Evolutionary conservation across 164 flowering plant genomes (phyloP), one percentile per base, ranked within the genome.

Genomic region (Protea cynaroides): DNA sequence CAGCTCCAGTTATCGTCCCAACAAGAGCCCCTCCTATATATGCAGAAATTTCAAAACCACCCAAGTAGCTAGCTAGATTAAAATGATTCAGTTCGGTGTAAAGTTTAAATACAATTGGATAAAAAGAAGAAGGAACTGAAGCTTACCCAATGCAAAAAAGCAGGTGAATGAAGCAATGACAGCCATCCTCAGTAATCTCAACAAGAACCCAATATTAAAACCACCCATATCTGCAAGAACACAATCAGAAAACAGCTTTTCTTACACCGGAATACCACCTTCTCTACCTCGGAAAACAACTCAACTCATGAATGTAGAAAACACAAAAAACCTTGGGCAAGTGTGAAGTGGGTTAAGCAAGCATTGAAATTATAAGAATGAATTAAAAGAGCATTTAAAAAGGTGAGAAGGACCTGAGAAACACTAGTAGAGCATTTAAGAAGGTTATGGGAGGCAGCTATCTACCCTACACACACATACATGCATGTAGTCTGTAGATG

Each of bases 1-100:
- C 52, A 19, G 94, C 91, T 47, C 96, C 94, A 9, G 75, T 63
- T 25, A 83, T 59, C 19, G 66, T 51, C 63, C 94, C 96, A n/a
- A 86, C 75, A 1, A 75, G 2, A 21, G 82, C 83, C 22, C 96
- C 93, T 65, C 85, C 96, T 87, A 65, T 25, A 46, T 13, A 67
- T 13, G 1, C 61, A 57, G 2, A 62, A n/a, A 65, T 23, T 47
- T 24, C 6, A 57, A 57, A 15, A 13, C 13, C 8, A 52, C n/a
- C 43, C 17, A 49, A 40, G 10, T 40, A 40, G 46, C 10, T 1
- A 40, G 8, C 14, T 3, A 15, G 52, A 46, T 46, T 17, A 14
- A 46, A 2, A 46, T 10, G 50, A 6, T 10, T 46, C 50, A 17
- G 50, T 46, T 10, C 2, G 50, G 50, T 3, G 14, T 9, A 14